A percentile compares a stretch with the other conserved stretches of the same genome.
These are phyloP conservation scores for Rhodosorus marinus DNA, from an alignment of 23 red algal species.

Conservation along the genomic window DNA sequence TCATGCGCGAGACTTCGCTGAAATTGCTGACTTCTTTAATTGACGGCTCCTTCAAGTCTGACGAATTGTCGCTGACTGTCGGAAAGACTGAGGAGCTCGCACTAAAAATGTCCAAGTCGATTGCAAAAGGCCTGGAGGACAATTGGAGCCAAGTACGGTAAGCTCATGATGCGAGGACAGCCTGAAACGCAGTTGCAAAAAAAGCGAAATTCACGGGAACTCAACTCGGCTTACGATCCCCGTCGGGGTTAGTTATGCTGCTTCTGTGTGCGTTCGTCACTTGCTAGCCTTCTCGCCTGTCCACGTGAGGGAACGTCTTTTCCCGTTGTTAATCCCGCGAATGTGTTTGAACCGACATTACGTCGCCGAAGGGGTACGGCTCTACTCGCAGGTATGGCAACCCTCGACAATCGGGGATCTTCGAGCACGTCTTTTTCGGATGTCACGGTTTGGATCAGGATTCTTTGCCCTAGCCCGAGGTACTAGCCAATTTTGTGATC, in stretches of 20 bases:
- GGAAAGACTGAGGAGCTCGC: constrained; percentile 1
- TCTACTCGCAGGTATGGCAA: constrained; percentile 24
- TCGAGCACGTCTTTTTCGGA: no score
- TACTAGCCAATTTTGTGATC: no score
- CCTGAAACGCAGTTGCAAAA: no score
- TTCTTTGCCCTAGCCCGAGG: no score
- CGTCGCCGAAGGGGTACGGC: constrained; percentile 77
- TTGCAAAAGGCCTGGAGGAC: constrained; percentile 56
- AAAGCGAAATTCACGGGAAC: neutral
- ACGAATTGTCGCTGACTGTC: neutral
- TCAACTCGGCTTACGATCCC: neutral
- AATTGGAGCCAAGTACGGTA: constrained; percentile 99
- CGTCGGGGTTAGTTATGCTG: constrained; percentile 7
- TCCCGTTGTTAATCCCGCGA: constrained; percentile 46
- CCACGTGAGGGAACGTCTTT: constrained; percentile 4
- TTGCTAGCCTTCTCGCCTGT: neutral
- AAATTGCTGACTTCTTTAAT: constrained; percentile 15
- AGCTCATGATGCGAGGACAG: no score
- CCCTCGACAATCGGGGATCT: no score
- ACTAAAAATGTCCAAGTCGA: neutral
- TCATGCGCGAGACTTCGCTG: constrained; percentile 64
- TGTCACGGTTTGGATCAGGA: no score
- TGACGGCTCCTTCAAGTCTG: neutral
- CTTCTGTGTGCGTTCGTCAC: constrained; percentile 2
- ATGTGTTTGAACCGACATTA: constrained; percentile 96